Evolutionary conservation across 306 rosid species (phyloP).

Genomic region (Vigna mungo): DNA sequence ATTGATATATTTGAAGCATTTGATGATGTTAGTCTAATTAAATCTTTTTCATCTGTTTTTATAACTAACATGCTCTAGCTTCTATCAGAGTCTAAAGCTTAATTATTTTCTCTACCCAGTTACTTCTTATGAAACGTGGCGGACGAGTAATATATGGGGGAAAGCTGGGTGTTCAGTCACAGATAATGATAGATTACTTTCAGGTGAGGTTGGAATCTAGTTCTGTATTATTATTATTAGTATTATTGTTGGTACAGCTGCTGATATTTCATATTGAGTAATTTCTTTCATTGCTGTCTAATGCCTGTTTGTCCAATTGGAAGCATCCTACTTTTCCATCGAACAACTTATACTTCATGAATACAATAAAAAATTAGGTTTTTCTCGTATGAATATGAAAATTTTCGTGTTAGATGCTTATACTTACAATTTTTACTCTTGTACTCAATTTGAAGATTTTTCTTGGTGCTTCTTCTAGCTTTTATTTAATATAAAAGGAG

Average conservation of each 20-base stretch:
- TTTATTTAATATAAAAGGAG: constrained; percentile 5
- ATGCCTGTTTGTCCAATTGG: background rate
- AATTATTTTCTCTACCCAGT: constrained; percentile 52
- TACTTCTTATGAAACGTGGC: constrained; percentile 94
- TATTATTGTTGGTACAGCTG: background rate
- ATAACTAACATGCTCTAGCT: constrained; percentile 36
- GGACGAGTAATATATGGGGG: constrained; percentile 89
- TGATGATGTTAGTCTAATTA: constrained; percentile 67
- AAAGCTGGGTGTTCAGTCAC: constrained; percentile 77
- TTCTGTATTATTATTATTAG: background rate
- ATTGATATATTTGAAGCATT: constrained; percentile 94
- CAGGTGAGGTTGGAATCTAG: constrained; percentile 56
- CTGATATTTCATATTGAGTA: constrained; percentile 9
- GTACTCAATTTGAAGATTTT: background rate
- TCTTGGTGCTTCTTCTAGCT: background rate
- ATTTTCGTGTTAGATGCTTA: background rate
- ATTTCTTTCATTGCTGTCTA: background rate
- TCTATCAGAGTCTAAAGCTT: constrained; percentile 39
- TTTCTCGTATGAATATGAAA: background rate
- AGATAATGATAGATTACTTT: constrained; percentile 76
- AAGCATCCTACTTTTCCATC: background rate
- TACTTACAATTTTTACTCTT: background rate
- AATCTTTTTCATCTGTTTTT: constrained; percentile 24
- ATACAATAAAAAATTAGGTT: background rate
- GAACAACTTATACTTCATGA: background rate